phyloP scores from a whole-genome alignment of 1,139 yeast species.

The Casaregolazyma suthepensis region DNA sequence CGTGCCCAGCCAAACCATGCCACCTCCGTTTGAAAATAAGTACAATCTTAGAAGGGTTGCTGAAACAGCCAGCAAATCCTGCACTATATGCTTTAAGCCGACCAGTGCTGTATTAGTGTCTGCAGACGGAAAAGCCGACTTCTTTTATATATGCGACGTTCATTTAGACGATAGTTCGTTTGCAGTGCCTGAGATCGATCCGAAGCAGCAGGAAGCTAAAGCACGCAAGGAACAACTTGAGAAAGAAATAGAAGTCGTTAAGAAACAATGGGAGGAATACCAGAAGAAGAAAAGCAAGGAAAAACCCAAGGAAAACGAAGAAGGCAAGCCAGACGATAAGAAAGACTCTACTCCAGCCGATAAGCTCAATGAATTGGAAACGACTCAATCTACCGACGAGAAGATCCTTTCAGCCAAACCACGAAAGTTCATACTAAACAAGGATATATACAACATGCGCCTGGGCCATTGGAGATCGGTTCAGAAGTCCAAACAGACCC shows the following conservation, averaged over 20 bases:
- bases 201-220: constrained; percentile 43
- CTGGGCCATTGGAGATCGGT: constrained; percentile 40
- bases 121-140: constrained; percentile 44
- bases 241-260: constrained; percentile 37
- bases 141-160: constrained; percentile 61
- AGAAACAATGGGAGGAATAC: constrained; percentile 29
- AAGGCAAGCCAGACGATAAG: constrained; percentile 19
- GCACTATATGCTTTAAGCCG: constrained; percentile 64
- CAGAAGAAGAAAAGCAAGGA: constrained; percentile 19
- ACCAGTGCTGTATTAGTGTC: constrained; percentile 56
- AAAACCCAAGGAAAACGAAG: constrained; percentile 18
- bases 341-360: constrained; percentile 9
- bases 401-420: constrained; percentile 35
- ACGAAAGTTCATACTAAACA: constrained; percentile 46
- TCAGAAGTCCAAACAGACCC: constrained; percentile 36
- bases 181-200: constrained; percentile 47
- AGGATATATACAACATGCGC: constrained; percentile 49
- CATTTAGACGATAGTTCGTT: constrained; percentile 61
- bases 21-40: constrained; percentile 42
- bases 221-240: constrained; percentile 38
- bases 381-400: constrained; percentile 18
- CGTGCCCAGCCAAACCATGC: constrained; percentile 2
- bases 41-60: constrained; percentile 56
- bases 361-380: constrained; percentile 19
- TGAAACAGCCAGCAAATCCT: constrained; percentile 48